These are phyloP conservation scores for Diaporthe citriasiana DNA, from an alignment of 2,329 filamentous ascomycete genomes.

Conservation along the genomic window DNA sequence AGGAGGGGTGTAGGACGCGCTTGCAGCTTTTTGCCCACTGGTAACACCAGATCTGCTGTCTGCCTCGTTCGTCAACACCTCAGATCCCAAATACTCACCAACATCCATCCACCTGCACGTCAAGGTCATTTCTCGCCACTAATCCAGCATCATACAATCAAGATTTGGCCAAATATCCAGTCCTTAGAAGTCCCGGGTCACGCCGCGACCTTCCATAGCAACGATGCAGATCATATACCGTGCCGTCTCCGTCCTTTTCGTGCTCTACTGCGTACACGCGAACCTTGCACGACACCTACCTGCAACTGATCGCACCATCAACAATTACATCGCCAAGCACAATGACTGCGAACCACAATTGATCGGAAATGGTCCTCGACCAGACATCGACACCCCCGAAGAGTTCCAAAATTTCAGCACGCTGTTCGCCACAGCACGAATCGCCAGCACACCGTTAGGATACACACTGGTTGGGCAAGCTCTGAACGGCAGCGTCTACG, in stretches of 20 bases:
- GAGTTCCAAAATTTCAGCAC: slow-evolving; percentile 19
- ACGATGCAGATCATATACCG: background rate
- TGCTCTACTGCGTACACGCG: background rate
- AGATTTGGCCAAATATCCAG: background rate
- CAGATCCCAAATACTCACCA: background rate
- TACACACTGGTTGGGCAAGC: slow-evolving; percentile 16
- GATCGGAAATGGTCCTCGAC: background rate
- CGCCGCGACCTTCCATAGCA: background rate
- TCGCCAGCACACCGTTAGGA: slow-evolving; percentile 8
- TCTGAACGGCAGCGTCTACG: slow-evolving; percentile 10
- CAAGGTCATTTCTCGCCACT: background rate
- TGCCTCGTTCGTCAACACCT: background rate
- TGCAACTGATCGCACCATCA: too few species aligned
- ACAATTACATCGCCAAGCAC: background rate
- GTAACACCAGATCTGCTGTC: background rate
- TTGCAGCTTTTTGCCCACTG: background rate
- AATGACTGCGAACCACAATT: background rate
- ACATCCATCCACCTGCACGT: background rate
- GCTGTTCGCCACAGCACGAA: background rate
- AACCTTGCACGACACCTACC: background rate
- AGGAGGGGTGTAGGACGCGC: background rate
- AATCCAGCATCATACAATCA: background rate
- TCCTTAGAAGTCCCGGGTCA: background rate
- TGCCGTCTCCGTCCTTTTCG: background rate
- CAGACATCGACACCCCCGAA: background rate